A percentile compares a stretch with the other conserved stretches of the same genome.
These are phyloP conservation scores for Botryotinia globosa DNA, from an alignment of 2,329 filamentous ascomycete genomes.

Conservation along the genomic window DNA sequence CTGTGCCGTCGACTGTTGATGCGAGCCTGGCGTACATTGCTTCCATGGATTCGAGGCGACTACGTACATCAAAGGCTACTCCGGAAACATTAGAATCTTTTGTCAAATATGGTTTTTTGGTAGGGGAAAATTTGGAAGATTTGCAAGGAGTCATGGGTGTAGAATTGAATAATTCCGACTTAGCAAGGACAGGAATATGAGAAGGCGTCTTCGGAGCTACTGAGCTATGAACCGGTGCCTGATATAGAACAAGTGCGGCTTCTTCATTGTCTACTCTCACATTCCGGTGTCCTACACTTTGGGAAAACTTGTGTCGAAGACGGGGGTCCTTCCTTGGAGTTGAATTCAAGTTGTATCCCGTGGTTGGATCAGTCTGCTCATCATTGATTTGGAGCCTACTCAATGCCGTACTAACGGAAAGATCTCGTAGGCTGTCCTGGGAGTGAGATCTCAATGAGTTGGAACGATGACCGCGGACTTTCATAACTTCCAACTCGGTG, in stretches of 20 bases:
- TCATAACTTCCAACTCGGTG: constrained; percentile 31
- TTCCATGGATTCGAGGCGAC: constrained; percentile 73
- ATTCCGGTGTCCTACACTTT: constrained; percentile 27
- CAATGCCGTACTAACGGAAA: constrained; percentile 42
- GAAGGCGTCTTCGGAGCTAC: constrained; percentile 38
- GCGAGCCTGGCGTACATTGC: constrained; percentile 69
- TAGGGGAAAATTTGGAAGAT: constrained; percentile 41
- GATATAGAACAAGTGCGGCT: constrained; percentile 33
- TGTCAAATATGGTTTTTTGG: constrained; percentile 57
- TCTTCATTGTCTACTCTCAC: constrained; percentile 28
- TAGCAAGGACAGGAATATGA: constrained; percentile 37
- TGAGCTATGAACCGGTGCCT: constrained; percentile 30
- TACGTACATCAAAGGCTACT: constrained; percentile 77
- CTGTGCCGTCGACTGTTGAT: constrained; percentile 66
- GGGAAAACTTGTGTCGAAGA: constrained; percentile 29
- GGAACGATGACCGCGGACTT: constrained; percentile 36
- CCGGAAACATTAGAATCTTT: constrained; percentile 68
- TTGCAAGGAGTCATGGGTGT: constrained; percentile 41
- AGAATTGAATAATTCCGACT: constrained; percentile 29
- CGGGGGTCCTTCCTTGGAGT: constrained; percentile 20
- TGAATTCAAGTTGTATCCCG: constrained; percentile 24
- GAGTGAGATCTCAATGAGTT: constrained; percentile 29
- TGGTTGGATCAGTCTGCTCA: constrained; percentile 24
- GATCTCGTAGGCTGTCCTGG: constrained; percentile 35
- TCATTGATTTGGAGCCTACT: constrained; percentile 35